Percentiles rank a stretch among this genome's conserved stretches.
Evolutionary conservation across 225 moss, liverwort and hornwort genomes (phyloP).

Genomic region (Bryum argenteum): DNA sequence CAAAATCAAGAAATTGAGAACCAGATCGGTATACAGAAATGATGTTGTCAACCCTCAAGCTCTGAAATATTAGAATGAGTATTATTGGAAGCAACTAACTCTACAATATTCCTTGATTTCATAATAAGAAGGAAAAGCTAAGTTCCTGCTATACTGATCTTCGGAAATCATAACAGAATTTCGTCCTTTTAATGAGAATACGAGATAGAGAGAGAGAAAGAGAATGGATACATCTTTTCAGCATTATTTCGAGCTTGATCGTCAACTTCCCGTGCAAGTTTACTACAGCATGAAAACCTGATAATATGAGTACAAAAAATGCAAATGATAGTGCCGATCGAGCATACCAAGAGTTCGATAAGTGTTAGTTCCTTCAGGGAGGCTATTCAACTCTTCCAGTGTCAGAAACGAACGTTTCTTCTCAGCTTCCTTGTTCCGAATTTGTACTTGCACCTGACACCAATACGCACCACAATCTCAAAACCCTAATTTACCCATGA

Average conservation of each 20-base stretch:
- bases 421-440: constrained; percentile 89
- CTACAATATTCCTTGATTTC: no score
- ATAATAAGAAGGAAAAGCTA: no score
- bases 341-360: constrained; percentile 84
- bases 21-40: neutral
- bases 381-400: constrained; percentile 80
- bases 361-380: constrained; percentile 82
- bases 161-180: neutral
- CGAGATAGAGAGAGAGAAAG: neutral
- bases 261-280: neutral
- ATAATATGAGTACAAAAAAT: neutral
- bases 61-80: neutral
- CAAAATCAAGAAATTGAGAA: neutral
- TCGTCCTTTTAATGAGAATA: neutral
- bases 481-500: constrained; percentile 22
- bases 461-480: constrained; percentile 6
- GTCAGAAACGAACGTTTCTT: constrained; percentile 96
- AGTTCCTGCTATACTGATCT: neutral
- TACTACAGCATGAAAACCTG: constrained; percentile 10
- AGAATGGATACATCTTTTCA: neutral
- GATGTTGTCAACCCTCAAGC: neutral
- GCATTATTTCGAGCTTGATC: neutral
- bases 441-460: constrained; percentile 48
- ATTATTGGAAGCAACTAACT: neutral
- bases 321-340: neutral